Percentiles rank a stretch among this genome's conserved stretches.
phyloP scores from a whole-genome alignment of 2,329 filamentous ascomycete genomes.

The Polytolypa hystricis region DNA sequence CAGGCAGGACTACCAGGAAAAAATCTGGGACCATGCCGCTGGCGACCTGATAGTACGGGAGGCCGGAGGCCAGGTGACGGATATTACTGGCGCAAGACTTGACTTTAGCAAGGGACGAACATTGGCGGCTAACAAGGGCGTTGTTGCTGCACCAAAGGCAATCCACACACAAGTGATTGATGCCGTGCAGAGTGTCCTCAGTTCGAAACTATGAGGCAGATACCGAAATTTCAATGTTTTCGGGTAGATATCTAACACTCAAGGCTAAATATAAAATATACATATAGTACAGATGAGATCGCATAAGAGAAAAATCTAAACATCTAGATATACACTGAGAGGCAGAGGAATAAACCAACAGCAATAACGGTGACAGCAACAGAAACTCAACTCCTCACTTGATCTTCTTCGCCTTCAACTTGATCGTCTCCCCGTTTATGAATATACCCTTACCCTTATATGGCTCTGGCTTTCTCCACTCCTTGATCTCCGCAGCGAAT shows the following conservation, averaged over 20 bases:
- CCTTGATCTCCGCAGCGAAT: slow-evolving; percentile 79
- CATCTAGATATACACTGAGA: slow-evolving; percentile 7
- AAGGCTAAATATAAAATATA: no score
- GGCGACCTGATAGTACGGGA: slow-evolving; percentile 90
- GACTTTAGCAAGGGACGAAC: slow-evolving; percentile 84
- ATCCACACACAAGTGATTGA: slow-evolving; percentile 67
- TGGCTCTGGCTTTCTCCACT: slow-evolving; percentile 85
- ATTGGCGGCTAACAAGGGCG: slow-evolving; percentile 80
- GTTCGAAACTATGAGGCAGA: slow-evolving; percentile 4
- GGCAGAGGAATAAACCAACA: no score
- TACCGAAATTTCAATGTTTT: no score
- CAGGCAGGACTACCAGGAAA: slow-evolving; percentile 83
- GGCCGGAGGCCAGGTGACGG: slow-evolving; percentile 83
- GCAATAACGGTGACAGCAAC: neutral
- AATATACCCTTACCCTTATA: slow-evolving; percentile 99
- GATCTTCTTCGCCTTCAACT: slow-evolving; percentile 95
- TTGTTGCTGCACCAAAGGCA: slow-evolving; percentile 71
- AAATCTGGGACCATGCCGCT: slow-evolving; percentile 98
- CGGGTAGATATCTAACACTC: no score
- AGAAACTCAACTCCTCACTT: slow-evolving; percentile 50
- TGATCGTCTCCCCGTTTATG: slow-evolving; percentile 94
- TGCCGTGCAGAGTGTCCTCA: slow-evolving; percentile 63
- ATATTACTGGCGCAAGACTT: slow-evolving; percentile 71
- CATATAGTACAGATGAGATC: slow-evolving; percentile 13
- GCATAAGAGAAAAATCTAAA: slow-evolving; percentile 17